These are phyloP conservation scores for Penicillium pancosmium DNA, from an alignment of 495 filamentous ascomycete species.

Conservation along the genomic window DNA sequence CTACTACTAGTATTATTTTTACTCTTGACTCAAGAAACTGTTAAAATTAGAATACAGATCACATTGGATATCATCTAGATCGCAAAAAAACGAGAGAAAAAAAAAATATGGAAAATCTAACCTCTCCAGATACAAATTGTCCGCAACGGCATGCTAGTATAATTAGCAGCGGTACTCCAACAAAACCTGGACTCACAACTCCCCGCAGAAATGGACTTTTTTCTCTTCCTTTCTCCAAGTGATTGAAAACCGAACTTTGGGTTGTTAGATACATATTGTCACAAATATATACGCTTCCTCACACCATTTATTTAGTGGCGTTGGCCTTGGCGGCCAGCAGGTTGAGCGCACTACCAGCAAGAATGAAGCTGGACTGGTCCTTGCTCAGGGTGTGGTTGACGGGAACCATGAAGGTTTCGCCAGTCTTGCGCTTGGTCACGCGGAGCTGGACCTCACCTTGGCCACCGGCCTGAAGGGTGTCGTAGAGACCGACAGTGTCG, in stretches of 20 bases:
- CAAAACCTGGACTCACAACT: constrained; percentile 18
- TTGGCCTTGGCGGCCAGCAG: constrained; percentile 64
- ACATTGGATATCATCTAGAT: constrained; percentile 39
- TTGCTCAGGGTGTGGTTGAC: constrained; percentile 73
- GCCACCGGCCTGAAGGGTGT: constrained; percentile 77
- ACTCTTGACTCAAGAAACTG: too few species aligned
- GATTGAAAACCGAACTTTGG: neutral
- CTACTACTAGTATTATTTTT: neutral
- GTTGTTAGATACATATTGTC: neutral
- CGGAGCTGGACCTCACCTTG: constrained; percentile 73
- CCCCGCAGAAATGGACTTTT: constrained; percentile 28
- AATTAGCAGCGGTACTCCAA: constrained; percentile 18
- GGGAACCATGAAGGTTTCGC: constrained; percentile 55
- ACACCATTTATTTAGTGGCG: constrained; percentile 13
- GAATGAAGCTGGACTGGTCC: constrained; percentile 87
- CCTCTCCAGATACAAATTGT: constrained; percentile 19
- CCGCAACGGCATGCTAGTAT: constrained; percentile 11
- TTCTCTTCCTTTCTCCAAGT: neutral
- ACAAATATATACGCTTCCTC: neutral
- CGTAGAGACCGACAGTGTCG: constrained; percentile 76
- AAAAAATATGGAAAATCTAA: constrained; percentile 18
- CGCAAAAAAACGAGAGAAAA: constrained; percentile 19
- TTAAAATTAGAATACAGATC: constrained; percentile 30
- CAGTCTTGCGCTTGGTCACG: constrained; percentile 63
- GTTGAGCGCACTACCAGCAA: constrained; percentile 95